Base-by-base conservation (phyloP, 2,329 filamentous ascomycete species). In the Metarhizium album region DNA sequence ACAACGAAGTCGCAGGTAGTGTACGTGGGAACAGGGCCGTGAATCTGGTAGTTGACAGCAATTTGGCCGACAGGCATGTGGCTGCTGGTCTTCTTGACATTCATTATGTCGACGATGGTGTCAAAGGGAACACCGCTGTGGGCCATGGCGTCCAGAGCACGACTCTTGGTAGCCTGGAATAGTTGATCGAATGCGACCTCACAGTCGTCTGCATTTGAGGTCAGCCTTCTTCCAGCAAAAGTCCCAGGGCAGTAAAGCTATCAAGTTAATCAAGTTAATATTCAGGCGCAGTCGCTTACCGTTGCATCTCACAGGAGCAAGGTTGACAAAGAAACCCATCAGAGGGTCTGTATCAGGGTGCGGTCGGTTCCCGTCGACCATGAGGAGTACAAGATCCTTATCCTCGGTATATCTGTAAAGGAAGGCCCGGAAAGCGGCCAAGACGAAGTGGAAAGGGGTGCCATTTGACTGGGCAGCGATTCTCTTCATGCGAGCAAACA, bases 1-100 rank as follows among this genome's bases (percentile, higher is more conserved):
- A 61, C 57, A 24, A 51, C 52, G 37, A 61, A 61, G 50, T 61
- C 58, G 37, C 47, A 50, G 18, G 59, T 54, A n/a, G 48, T 49
- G 50, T 58, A 59, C 3, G 46, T 53, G 2, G 58, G 55, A 2
- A 55, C 52, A 11, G 58, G 53, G 16, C 58, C 59, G 48, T 61
- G 55, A 16, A 61, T 60, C 52, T 61, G 57, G 52, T 59, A 61
- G 55, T 61, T 61, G 49, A 60, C 53, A 3, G 56, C 53, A 29
- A 60, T 54, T 50, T 60, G 58, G 38, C 57, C 58, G 3, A 60
- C 48, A 2, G 58, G 56, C 53, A 59, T 53, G 53, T 60, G 57
- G 31, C 51, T 53, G 35, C 53, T 55, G n/a, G 51, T 59, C 51
- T 57, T 57, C 50, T 57, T 54, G 48, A 57, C 54, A 8, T 55